Conservation (phyloP, 2,329 filamentous ascomycete genomes). For the Metarhizium guizhouense region DNA sequence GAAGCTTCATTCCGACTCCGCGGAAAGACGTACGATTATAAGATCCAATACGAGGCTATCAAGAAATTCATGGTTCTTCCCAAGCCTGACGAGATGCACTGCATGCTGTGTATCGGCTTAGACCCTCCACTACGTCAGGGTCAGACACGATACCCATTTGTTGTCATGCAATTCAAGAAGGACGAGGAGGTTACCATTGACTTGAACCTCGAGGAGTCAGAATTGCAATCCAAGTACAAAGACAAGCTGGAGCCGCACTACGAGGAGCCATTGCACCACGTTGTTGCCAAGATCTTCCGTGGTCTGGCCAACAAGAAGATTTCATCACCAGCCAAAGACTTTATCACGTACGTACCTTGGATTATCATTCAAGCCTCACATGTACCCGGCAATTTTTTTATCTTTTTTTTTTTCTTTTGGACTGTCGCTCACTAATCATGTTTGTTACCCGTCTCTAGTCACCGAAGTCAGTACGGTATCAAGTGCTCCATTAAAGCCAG, state of each 20-base stretch:
- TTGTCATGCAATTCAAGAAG: slow-evolving; percentile 98
- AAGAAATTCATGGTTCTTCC: slow-evolving; percentile 99
- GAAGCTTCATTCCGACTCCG: slow-evolving; percentile 93
- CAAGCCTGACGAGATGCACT: slow-evolving; percentile 96
- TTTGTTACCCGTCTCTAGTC: slow-evolving; percentile 33
- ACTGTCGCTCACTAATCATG: background rate
- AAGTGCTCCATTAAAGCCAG: slow-evolving; percentile 99
- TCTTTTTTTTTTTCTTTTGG: background rate
- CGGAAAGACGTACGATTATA: slow-evolving; percentile 99
- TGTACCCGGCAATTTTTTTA: background rate
- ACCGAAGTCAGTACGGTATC: slow-evolving; percentile 88
- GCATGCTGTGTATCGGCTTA: slow-evolving; percentile 86
- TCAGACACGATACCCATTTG: slow-evolving; percentile 94
- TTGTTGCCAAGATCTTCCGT: slow-evolving; percentile 91
- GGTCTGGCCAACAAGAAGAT: slow-evolving; percentile 93
- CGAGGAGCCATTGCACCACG: slow-evolving; percentile 85
- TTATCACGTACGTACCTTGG: slow-evolving; percentile 53
- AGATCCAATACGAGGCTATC: slow-evolving; percentile 95
- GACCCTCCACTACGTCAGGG: slow-evolving; percentile 94
- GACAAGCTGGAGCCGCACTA: slow-evolving; percentile 84
- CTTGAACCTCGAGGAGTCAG: slow-evolving; percentile 87
- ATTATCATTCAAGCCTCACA: background rate
- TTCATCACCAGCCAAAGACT: slow-evolving; percentile 87
- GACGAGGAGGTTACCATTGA: slow-evolving; percentile 93
- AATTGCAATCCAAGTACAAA: slow-evolving; percentile 76